phyloP scores from a whole-genome alignment of 768 basidiomycete genomes.

The Mycena alexandri region DNA sequence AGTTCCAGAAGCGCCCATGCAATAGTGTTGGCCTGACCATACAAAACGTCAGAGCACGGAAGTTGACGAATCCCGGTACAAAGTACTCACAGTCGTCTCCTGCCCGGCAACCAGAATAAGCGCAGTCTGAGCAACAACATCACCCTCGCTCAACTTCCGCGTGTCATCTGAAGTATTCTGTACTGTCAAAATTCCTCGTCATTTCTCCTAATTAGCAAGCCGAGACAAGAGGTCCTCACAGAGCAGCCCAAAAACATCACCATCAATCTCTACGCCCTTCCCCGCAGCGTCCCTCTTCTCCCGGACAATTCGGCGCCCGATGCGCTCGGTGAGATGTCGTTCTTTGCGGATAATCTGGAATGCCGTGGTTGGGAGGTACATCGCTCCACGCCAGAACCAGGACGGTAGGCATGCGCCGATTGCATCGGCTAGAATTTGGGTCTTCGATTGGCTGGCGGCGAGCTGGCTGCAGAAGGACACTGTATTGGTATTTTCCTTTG shows the following conservation, averaged over 20 bases:
- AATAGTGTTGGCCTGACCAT: background rate
- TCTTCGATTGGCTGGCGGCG: no score
- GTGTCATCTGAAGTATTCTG: background rate
- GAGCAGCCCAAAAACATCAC: conserved; percentile 15
- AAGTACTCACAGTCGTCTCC: conserved; percentile 22
- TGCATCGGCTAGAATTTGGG: no score
- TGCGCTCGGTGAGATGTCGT: background rate
- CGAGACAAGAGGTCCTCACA: conserved; percentile 8
- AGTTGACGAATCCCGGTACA: no score
- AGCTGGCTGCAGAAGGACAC: no score
- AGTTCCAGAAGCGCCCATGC: conserved; percentile 15
- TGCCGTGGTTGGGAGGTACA: conserved; percentile 1
- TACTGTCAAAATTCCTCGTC: background rate
- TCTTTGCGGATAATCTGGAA: background rate
- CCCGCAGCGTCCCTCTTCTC: conserved; percentile 10
- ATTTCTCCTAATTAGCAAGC: no score
- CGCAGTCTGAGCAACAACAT: conserved; percentile 14
- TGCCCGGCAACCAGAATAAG: conserved; percentile 27
- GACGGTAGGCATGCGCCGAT: no score
- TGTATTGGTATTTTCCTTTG: no score
- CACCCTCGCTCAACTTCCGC: conserved; percentile 13
- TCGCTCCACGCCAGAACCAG: conserved; percentile 10
- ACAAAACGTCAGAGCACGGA: background rate
- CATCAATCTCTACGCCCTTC: conserved; percentile 2
- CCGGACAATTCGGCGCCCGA: conserved; percentile 10